Conservation (phyloP, 2,329 filamentous ascomycete genomes). For the Raffaelea albimanens region DNA sequence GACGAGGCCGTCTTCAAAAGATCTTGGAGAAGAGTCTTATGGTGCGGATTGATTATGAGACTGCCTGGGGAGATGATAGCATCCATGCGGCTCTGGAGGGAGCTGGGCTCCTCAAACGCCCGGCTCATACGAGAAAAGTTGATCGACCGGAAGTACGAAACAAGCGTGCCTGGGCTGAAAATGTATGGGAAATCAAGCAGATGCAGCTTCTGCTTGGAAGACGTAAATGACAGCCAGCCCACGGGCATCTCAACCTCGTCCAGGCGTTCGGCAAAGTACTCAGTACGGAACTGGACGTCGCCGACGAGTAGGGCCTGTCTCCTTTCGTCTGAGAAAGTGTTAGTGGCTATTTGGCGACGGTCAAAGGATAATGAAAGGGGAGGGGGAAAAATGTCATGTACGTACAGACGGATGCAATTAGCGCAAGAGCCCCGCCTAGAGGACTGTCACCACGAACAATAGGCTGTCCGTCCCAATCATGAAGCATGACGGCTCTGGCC, state of each 20-base stretch:
- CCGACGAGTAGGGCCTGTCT: constrained; percentile 55
- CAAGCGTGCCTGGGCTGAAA: constrained; percentile 62
- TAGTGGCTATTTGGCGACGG: no score
- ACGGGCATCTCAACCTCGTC: constrained; percentile 67
- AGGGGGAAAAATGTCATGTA: constrained; percentile 12
- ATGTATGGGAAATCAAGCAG: constrained; percentile 74
- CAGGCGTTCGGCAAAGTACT: constrained; percentile 66
- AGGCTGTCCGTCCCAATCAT: constrained; percentile 71
- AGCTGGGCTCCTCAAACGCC: constrained; percentile 61
- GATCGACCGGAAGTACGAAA: constrained; percentile 78
- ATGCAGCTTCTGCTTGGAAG: constrained; percentile 57
- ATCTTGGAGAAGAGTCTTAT: constrained; percentile 52
- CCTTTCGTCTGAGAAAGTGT: constrained; percentile 40
- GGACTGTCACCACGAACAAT: constrained; percentile 60
- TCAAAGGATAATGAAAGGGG: constrained; percentile 1
- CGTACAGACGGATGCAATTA: constrained; percentile 66
- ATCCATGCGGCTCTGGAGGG: constrained; percentile 45
- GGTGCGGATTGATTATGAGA: constrained; percentile 45
- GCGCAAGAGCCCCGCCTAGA: constrained; percentile 66
- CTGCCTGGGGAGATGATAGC: constrained; percentile 44
- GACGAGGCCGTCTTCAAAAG: constrained; percentile 57
- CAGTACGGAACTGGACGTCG: constrained; percentile 62
- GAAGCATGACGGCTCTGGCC: constrained; percentile 64
- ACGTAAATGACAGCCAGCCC: constrained; percentile 55
- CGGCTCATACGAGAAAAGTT: constrained; percentile 83